Evolutionary conservation across 148 eudicot species (phyloP), one percentile per base, ranked within the genome.

Genomic region (Mesembryanthemum crystallinum): DNA sequence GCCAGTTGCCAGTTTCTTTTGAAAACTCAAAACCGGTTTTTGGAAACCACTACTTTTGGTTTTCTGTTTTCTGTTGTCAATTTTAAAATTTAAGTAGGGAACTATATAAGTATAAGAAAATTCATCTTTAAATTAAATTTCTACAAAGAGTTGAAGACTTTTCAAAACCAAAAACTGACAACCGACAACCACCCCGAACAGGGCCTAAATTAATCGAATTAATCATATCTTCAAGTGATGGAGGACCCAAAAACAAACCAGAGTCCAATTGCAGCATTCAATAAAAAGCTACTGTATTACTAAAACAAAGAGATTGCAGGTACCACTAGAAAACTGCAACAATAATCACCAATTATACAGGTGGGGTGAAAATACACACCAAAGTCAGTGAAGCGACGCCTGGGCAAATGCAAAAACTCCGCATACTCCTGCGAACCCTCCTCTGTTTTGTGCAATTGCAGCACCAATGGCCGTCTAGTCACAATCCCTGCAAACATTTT

Each of bases 381-480:
- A 83, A 87, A 96, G 82, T 96, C 99, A 78, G 87, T 84, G 75
- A 96, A 91, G 21, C 79, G 84, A 43, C 90, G 86, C 27, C 83
- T 81, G 3, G 94, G 93, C 82, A 92, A 70, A 85, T 96, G 99
- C 45, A 91, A 87, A 79, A 96, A 96, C 79, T 92, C 97, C 0
- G 98, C 99, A 81, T 88, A 96, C 12, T 92, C 99, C 82, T 87
- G 80, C 66, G 83, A 74, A 24, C 97, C 94, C 13, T 83, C 84
- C 45, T 96, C 94, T 73, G 87, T 92, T 76, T 86, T 87, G 57
- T 96, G 96, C 83, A 96, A 70, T 76, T 96, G 99, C 82, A 96
- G 79, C 80, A 96, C 97, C 85, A 96, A 76, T 23, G 99, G 99
- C 58, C 99, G 62, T 82, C 99, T 89, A 33, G 99, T 96, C 67